phyloP scores from a whole-genome alignment of 306 rosid species.

The Malus sylvestris region DNA sequence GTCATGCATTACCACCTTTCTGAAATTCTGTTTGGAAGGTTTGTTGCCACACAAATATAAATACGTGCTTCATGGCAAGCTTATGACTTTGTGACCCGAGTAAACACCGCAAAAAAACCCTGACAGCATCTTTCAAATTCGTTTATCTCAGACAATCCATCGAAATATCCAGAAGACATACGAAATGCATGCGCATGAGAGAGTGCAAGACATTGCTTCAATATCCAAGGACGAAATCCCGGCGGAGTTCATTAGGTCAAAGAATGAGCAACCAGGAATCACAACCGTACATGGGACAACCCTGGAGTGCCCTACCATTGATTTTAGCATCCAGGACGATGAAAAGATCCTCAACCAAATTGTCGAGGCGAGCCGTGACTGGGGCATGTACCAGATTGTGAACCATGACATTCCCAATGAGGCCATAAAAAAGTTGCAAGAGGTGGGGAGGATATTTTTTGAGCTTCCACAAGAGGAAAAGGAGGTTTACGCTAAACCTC shows the following conservation, averaged over 20 bases:
- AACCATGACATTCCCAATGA: slow-evolving; percentile 60
- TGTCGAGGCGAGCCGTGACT: slow-evolving; percentile 33
- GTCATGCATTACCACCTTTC: background rate
- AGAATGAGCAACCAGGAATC: slow-evolving; percentile 57
- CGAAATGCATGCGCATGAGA: slow-evolving; percentile 15
- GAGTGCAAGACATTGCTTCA: slow-evolving; percentile 52
- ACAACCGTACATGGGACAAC: slow-evolving; percentile 50
- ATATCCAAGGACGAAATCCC: slow-evolving; percentile 32
- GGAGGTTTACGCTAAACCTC: slow-evolving; percentile 42
- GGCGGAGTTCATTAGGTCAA: slow-evolving; percentile 33
- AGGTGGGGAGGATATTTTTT: slow-evolving; percentile 53
- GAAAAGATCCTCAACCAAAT: slow-evolving; percentile 13
- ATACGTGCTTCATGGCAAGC: background rate
- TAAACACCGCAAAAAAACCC: background rate
- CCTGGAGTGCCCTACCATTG: slow-evolving; percentile 41
- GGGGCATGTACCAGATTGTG: slow-evolving; percentile 81
- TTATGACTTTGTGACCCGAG: background rate
- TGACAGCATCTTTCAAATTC: background rate
- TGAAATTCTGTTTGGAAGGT: background rate
- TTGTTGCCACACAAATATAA: background rate
- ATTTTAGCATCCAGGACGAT: slow-evolving; percentile 34
- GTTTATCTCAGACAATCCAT: background rate
- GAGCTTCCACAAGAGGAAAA: slow-evolving; percentile 50
- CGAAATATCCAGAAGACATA: background rate
- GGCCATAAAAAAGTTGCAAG: slow-evolving; percentile 40